Evolutionary conservation across 2,329 filamentous ascomycete species (phyloP).

Genomic region (Fusarium sarcochroum): DNA sequence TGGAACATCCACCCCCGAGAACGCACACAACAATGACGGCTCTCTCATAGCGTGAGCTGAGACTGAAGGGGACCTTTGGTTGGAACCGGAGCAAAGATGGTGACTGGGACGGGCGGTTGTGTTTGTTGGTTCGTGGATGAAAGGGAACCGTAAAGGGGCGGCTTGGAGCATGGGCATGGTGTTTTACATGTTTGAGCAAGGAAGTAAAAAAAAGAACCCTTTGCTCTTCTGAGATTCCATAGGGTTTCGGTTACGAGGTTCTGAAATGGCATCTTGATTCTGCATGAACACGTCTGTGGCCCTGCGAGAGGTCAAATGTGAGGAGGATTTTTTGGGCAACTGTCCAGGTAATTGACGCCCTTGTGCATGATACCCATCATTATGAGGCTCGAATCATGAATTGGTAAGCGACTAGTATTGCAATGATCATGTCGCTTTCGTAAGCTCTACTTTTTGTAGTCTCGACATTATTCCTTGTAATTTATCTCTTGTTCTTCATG

Average conservation of each 20-base stretch:
- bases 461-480: not conserved
- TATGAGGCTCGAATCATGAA: not conserved
- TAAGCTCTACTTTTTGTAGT: not conserved
- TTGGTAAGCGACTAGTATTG: not conserved
- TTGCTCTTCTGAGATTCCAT: conserved; percentile 52
- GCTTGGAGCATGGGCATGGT: conserved; percentile 55
- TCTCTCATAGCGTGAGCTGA: conserved; percentile 26
- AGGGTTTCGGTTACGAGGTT: conserved; percentile 52
- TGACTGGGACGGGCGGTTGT: conserved; percentile 36
- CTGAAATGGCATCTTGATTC: conserved; percentile 56
- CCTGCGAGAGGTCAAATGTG: not conserved
- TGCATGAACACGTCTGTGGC: conserved; percentile 43
- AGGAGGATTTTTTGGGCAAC: not conserved
- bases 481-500: conserved; percentile 37
- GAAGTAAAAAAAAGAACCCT: conserved; percentile 44
- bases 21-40: conserved; percentile 25
- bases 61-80: conserved; percentile 26
- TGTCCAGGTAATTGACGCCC: conserved; percentile 12
- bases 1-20: conserved; percentile 21
- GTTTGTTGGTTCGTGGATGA: conserved; percentile 41
- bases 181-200: conserved; percentile 55
- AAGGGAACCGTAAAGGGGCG: conserved; percentile 37
- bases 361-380: conserved; percentile 4
- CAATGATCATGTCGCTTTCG: not conserved
- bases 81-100: conserved; percentile 33